phyloP scores from a whole-genome alignment of 1,284 basidiomycete genomes.

The Tilletia caries region DNA sequence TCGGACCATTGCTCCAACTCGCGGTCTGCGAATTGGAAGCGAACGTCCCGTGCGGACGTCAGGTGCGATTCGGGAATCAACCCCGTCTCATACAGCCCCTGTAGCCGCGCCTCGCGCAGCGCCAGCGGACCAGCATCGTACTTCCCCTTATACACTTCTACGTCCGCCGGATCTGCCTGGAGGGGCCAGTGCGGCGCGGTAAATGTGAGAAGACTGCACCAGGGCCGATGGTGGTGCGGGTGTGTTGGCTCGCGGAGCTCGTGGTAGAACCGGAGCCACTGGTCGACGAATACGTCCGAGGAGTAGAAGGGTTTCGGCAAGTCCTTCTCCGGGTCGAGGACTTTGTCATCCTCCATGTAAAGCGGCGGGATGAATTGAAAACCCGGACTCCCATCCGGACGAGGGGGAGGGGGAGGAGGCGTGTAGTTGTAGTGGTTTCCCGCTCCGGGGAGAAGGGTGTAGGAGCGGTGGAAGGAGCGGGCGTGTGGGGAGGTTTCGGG shows the following conservation, averaged over 20 bases:
- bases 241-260: slow-evolving; percentile 15
- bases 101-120: slow-evolving; percentile 38
- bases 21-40: neutral
- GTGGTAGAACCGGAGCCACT: slow-evolving; percentile 24
- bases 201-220: slow-evolving; percentile 28
- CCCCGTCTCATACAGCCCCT: slow-evolving; percentile 33
- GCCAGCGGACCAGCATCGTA: slow-evolving; percentile 49
- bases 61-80: slow-evolving; percentile 32
- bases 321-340: slow-evolving; percentile 15
- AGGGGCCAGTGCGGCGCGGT: slow-evolving; percentile 38
- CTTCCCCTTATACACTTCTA: slow-evolving; percentile 41
- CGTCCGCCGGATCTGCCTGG: slow-evolving; percentile 27
- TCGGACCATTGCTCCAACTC: slow-evolving; percentile 35
- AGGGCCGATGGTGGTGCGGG: neutral
- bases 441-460: slow-evolving; percentile 45
- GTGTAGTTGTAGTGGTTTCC: slow-evolving; percentile 48
- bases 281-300: slow-evolving; percentile 25
- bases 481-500: slow-evolving; percentile 28
- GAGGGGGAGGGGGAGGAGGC: slow-evolving; percentile 23
- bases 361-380: slow-evolving; percentile 23
- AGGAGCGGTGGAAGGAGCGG: slow-evolving; percentile 50
- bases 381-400: slow-evolving; percentile 14
- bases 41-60: slow-evolving; percentile 26
- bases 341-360: slow-evolving; percentile 20
- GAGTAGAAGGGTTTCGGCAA: slow-evolving; percentile 30